Evolutionary conservation across 108 stramenopile genomes (phyloP).

Genomic region (Chaetoceros muelleri): DNA sequence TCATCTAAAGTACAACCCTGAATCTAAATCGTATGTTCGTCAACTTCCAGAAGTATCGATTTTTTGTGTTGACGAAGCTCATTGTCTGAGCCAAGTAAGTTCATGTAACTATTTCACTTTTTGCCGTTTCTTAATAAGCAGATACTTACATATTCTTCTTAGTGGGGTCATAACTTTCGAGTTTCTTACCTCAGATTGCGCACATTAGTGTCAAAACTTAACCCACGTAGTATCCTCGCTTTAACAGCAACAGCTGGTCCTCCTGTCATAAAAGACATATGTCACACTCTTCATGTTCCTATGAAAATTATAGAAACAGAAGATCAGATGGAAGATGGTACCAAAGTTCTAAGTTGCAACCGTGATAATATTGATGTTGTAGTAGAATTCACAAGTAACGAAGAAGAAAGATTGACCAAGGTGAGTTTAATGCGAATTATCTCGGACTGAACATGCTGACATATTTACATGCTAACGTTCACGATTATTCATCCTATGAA

Average conservation of each 20-base stretch:
- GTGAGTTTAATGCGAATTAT: conserved; percentile 31
- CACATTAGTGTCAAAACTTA: conserved; percentile 44
- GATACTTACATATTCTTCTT: conserved; percentile 49
- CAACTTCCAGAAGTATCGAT: conserved; percentile 79
- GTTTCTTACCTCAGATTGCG: conserved; percentile 80
- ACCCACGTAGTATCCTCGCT: conserved; percentile 74
- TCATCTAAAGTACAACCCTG: conserved; percentile 46
- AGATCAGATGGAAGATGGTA: conserved; percentile 18
- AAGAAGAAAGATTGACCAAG: conserved; percentile 57
- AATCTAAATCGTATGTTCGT: conserved; percentile 44
- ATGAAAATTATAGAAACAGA: conserved; percentile 1
- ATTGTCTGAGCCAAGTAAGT: conserved; percentile 37
- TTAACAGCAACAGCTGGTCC: conserved; percentile 90
- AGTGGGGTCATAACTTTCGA: conserved; percentile 98
- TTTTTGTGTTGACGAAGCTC: conserved; percentile 94
- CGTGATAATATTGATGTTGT: conserved; percentile 85
- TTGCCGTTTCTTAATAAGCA: no score
- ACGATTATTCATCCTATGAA: no score
- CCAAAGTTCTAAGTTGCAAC: conserved; percentile 47
- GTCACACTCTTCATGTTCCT: conserved; percentile 56
- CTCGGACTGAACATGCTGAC: no score
- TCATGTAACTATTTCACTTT: conserved; percentile 5
- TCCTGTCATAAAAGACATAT: conserved; percentile 75
- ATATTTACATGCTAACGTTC: no score
- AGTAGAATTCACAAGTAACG: conserved; percentile 28